These are phyloP conservation scores for Verticillium nubilum DNA, from an alignment of 2,329 filamentous ascomycete species.

Conservation along the genomic window DNA sequence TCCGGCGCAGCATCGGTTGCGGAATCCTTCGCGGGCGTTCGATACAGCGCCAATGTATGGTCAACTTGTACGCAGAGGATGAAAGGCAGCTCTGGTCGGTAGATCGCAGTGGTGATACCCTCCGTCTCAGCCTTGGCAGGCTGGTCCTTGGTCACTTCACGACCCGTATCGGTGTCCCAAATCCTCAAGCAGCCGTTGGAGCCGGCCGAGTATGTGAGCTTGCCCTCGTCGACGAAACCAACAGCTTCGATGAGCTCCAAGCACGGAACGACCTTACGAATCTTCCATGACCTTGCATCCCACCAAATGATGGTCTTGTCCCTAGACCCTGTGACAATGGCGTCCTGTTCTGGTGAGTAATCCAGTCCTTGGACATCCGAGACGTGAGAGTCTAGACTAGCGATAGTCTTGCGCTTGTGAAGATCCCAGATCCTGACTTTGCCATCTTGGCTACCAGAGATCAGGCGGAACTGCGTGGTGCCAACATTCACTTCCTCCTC, in stretches of 20 bases:
- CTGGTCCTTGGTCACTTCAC: conserved; percentile 75
- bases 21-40: conserved; percentile 32
- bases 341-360: conserved; percentile 69
- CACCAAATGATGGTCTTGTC: conserved; percentile 94
- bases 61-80: conserved; percentile 82
- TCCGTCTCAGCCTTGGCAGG: conserved; percentile 52
- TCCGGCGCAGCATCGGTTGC: conserved; percentile 31
- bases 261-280: conserved; percentile 72
- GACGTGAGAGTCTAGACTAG: conserved; percentile 83
- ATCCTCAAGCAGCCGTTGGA: conserved; percentile 76
- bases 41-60: conserved; percentile 77
- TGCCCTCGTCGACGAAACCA: conserved; percentile 69
- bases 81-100: conserved; percentile 59
- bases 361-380: conserved; percentile 88
- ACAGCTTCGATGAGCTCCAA: conserved; percentile 80
- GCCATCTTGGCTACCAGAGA: conserved; percentile 90
- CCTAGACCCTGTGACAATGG: conserved; percentile 76
- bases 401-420: conserved; percentile 71
- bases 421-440: conserved; percentile 90
- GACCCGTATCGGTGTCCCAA: conserved; percentile 74
- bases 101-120: conserved; percentile 67
- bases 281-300: conserved; percentile 82
- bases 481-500: conserved; percentile 30
- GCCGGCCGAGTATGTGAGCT: conserved; percentile 76
- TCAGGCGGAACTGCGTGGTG: conserved; percentile 65